A percentile compares a stretch with the other conserved stretches of the same genome.
phyloP scores from a whole-genome alignment of 2,329 filamentous ascomycete genomes.

The Alternaria viburni region DNA sequence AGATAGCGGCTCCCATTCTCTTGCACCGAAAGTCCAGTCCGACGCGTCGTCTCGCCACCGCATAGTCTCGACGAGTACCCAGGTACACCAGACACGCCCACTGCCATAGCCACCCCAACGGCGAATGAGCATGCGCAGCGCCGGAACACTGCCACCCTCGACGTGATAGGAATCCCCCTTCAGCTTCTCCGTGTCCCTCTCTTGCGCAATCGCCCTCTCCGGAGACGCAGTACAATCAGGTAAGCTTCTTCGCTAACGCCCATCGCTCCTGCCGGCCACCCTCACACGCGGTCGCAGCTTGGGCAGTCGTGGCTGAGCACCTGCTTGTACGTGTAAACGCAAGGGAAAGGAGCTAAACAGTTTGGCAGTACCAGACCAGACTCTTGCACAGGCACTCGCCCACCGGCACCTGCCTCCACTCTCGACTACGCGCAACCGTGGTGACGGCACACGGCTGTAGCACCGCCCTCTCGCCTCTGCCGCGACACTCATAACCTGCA shows the following conservation, averaged over 20 bases:
- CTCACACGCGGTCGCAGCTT: not conserved
- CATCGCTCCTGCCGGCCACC: not conserved
- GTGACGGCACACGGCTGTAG: not conserved
- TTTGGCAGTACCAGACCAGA: not conserved
- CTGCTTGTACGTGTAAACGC: not conserved
- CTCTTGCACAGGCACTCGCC: not conserved
- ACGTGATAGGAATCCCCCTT: not conserved
- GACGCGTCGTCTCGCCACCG: not conserved
- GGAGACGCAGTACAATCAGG: conserved; percentile 1
- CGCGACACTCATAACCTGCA: conserved; percentile 8
- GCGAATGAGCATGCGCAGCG: conserved; percentile 13
- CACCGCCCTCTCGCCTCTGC: conserved; percentile 11
- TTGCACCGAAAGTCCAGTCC: not conserved
- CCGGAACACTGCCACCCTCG: conserved; percentile 13
- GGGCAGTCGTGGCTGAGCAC: not conserved
- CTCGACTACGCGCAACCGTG: not conserved
- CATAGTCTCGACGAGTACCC: not conserved
- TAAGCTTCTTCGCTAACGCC: not conserved
- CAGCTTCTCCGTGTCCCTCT: conserved; percentile 3
- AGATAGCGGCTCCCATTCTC: not conserved
- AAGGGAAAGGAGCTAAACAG: not conserved
- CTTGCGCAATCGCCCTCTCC: conserved; percentile 1
- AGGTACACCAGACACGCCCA: not conserved
- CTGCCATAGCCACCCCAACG: conserved; percentile 5
- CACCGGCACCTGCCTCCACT: conserved; percentile 7